Conservation (phyloP, 805 yeast species). For the Kodamaea restingae region DNA sequence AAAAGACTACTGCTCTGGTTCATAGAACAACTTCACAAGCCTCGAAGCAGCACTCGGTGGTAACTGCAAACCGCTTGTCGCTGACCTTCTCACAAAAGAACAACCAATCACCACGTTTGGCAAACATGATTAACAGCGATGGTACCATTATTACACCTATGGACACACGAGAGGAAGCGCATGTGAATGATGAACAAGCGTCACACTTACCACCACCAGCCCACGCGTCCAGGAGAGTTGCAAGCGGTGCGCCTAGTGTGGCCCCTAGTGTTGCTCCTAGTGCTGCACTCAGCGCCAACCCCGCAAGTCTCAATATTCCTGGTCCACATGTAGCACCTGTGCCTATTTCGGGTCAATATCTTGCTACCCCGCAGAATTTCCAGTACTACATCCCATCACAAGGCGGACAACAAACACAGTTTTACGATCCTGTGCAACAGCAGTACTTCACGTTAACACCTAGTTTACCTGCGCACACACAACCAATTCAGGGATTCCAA, state of each 20-base stretch:
- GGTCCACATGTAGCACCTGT: neutral
- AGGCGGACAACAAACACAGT: slow-evolving; percentile 31
- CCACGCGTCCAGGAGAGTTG: neutral
- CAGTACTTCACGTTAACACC: slow-evolving; percentile 40
- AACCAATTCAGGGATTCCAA: slow-evolving; percentile 19
- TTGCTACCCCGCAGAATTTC: slow-evolving; percentile 16
- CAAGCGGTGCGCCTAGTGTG: neutral
- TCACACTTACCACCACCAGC: neutral
- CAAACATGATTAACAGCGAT: slow-evolving; percentile 43
- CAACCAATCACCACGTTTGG: slow-evolving; percentile 33
- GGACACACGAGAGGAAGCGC: slow-evolving; percentile 17
- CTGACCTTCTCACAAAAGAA: slow-evolving; percentile 36
- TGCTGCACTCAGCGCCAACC: too few species aligned
- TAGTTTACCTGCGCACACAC: slow-evolving; percentile 28
- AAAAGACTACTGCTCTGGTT: neutral
- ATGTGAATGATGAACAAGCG: neutral
- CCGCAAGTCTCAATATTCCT: neutral
- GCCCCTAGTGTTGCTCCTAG: neutral
- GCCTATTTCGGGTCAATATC: neutral
- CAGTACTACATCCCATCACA: slow-evolving; percentile 22
- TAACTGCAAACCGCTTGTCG: slow-evolving; percentile 27
- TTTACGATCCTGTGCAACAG: slow-evolving; percentile 43
- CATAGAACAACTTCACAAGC: slow-evolving; percentile 14
- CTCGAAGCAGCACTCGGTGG: slow-evolving; percentile 13
- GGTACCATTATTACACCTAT: slow-evolving; percentile 43